Conservation (phyloP, 306 rosid genomes). For the Quercus wislizeni region DNA sequence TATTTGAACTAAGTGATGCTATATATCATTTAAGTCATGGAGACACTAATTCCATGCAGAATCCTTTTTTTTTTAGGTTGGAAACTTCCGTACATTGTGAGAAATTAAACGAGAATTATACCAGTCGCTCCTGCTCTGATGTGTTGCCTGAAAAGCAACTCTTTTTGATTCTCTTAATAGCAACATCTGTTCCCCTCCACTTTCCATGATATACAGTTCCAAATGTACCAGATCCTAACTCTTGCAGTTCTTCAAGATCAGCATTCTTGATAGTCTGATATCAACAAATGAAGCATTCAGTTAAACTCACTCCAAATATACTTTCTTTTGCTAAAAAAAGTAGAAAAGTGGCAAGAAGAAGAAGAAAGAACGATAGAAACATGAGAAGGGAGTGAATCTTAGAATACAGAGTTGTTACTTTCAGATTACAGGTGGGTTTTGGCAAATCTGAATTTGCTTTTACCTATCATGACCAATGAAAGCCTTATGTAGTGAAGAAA, state of each 20-base stretch:
- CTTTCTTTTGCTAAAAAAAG: slow-evolving; percentile 13
- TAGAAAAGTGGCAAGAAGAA: not conserved
- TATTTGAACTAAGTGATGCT: not conserved
- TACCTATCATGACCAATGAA: not conserved
- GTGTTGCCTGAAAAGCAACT: slow-evolving; percentile 83
- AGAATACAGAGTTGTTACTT: not conserved
- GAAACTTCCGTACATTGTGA: not conserved
- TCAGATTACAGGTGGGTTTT: slow-evolving; percentile 1
- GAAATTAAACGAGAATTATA: slow-evolving; percentile 17
- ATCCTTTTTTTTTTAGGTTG: not conserved
- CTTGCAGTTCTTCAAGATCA: slow-evolving; percentile 83
- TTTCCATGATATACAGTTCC: slow-evolving; percentile 95
- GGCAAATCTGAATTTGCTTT: not conserved
- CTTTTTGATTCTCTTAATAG: slow-evolving; percentile 88
- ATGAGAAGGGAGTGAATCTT: not conserved
- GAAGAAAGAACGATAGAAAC: not conserved
- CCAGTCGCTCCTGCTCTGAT: slow-evolving; percentile 94
- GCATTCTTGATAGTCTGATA: slow-evolving; percentile 72
- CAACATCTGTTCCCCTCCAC: slow-evolving; percentile 99
- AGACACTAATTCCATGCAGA: slow-evolving; percentile 12
- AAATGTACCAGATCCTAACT: slow-evolving; percentile 94
- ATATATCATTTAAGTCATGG: slow-evolving; percentile 15
- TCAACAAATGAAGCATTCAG: slow-evolving; percentile 23
- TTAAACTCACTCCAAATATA: slow-evolving; percentile 14
- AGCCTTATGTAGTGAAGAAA: not conserved